These are phyloP conservation scores for Fraxinus xanthoxyloides DNA, from an alignment of 305 asterid genomes.

Conservation along the genomic window DNA sequence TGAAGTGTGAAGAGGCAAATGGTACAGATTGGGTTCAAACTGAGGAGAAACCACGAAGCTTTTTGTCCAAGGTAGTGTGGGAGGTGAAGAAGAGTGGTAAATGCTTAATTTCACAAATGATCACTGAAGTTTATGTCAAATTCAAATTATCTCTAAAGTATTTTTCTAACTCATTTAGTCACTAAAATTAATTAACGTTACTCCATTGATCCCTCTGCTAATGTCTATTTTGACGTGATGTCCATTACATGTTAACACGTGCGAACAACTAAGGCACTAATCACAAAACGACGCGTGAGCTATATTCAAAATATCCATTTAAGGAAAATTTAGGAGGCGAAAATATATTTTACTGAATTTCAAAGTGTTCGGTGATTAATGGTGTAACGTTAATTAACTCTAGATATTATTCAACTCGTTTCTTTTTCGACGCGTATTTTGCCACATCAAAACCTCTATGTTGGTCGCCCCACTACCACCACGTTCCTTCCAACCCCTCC, in stretches of 20 bases:
- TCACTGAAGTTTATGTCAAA: background rate
- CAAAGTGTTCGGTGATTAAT: background rate
- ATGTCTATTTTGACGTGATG: background rate
- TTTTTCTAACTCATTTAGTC: background rate
- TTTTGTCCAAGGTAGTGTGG: conserved; percentile 37
- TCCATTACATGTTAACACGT: background rate
- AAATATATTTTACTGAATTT: too few relatives aligned
- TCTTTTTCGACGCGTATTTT: background rate
- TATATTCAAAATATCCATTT: too few relatives aligned
- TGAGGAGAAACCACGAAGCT: conserved; percentile 24
- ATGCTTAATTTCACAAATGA: background rate
- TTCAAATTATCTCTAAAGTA: background rate
- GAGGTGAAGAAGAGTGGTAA: background rate
- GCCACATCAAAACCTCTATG: background rate
- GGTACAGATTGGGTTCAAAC: background rate
- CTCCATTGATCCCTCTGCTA: background rate
- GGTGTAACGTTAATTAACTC: background rate
- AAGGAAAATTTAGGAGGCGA: too few relatives aligned
- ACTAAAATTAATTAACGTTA: background rate
- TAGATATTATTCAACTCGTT: background rate
- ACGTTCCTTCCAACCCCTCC: background rate
- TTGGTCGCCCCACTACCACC: background rate
- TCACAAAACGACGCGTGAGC: background rate
- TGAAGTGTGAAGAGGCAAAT: background rate
- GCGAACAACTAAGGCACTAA: background rate